Percentiles rank a stretch among this genome's conserved stretches.
Conservation (phyloP, 2,329 filamentous ascomycete genomes). For the Colletotrichum noveboracense region DNA sequence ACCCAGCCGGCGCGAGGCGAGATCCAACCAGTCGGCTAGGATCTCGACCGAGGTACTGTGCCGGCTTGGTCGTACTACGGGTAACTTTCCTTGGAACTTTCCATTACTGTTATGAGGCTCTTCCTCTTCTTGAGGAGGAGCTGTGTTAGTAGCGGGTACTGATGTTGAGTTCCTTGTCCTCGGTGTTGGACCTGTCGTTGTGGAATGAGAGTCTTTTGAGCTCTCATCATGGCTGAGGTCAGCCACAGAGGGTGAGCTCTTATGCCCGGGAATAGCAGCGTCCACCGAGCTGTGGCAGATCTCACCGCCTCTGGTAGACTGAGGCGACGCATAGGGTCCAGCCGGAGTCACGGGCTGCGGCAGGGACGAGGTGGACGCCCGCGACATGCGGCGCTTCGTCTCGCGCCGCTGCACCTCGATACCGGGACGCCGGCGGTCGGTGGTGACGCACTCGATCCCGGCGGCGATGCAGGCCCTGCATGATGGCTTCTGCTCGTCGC, state of each 20-base stretch:
- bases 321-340: background rate
- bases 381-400: slow-evolving; percentile 3
- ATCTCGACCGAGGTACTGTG: slow-evolving; percentile 16
- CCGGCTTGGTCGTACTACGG: slow-evolving; percentile 10
- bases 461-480: slow-evolving; percentile 36
- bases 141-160: background rate
- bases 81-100: slow-evolving; percentile 14
- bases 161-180: background rate
- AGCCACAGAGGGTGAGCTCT: background rate
- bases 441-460: slow-evolving; percentile 29
- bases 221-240: background rate
- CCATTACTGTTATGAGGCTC: background rate
- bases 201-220: background rate
- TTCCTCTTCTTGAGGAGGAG: background rate
- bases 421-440: slow-evolving; percentile 28
- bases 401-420: slow-evolving; percentile 18
- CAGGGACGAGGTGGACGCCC: background rate
- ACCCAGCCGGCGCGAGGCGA: slow-evolving; percentile 8
- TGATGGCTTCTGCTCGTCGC: slow-evolving; percentile 30
- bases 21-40: slow-evolving; percentile 14
- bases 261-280: background rate
- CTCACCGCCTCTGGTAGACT: background rate
- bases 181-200: background rate
- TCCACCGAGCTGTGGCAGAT: background rate
- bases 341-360: background rate